These are phyloP conservation scores for Miscanthus sacchariflorus DNA, from an alignment of 202 grass and related monocot species.

Conservation along the genomic window DNA sequence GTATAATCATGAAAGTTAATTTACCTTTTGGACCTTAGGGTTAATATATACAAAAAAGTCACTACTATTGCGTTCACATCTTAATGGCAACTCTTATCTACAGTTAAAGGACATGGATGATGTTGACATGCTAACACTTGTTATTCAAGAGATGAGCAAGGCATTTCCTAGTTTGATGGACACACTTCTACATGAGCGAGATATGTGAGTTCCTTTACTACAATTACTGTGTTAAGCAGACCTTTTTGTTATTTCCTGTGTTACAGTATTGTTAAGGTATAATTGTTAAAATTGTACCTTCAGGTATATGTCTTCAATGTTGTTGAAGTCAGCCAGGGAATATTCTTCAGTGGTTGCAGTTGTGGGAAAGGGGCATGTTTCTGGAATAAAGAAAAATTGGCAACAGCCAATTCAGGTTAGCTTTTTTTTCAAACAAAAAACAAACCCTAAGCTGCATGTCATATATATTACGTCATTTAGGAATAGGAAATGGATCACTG, in stretches of 20 bases:
- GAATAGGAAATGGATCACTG: background rate
- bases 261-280: conserved; percentile 16
- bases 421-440: background rate
- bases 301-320: conserved; percentile 93
- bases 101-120: conserved; percentile 95
- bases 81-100: conserved; percentile 31
- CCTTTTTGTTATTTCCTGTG: background rate
- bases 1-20: background rate
- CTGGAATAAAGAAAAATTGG: conserved; percentile 96
- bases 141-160: conserved; percentile 99
- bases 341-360: conserved; percentile 95
- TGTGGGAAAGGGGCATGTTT: conserved; percentile 92
- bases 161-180: conserved; percentile 92
- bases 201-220: conserved; percentile 68
- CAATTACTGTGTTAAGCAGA: conserved; percentile 2
- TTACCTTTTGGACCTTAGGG: background rate
- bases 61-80: conserved; percentile 4
- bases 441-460: background rate
- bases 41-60: background rate
- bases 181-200: conserved; percentile 93
- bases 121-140: conserved; percentile 91
- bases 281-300: conserved; percentile 17
- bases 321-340: conserved; percentile 74
- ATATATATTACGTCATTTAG: background rate
- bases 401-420: conserved; percentile 80